phyloP scores from a whole-genome alignment of 768 basidiomycete species.

The Podaxis mareebaensis region DNA sequence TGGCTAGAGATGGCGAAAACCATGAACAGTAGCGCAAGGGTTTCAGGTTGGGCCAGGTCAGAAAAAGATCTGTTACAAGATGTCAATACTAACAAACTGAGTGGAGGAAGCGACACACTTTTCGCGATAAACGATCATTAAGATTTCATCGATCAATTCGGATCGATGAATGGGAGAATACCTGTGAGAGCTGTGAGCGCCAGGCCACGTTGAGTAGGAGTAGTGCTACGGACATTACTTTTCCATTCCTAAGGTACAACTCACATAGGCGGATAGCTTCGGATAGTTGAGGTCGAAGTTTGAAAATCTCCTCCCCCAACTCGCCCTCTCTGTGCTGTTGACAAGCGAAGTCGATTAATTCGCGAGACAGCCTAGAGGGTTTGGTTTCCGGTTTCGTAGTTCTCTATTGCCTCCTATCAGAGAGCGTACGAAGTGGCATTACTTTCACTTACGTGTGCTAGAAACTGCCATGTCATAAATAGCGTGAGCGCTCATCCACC shows the following conservation, averaged over 20 bases:
- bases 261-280: conserved; percentile 65
- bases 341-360: conserved; percentile 32
- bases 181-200: conserved; percentile 31
- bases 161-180: conserved; percentile 52
- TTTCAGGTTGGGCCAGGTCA: conserved; percentile 16
- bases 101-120: conserved; percentile 35
- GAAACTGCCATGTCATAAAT: conserved; percentile 40
- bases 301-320: conserved; percentile 44
- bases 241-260: conserved; percentile 63
- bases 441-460: conserved; percentile 49
- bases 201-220: neutral
- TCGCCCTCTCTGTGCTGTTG: conserved; percentile 36
- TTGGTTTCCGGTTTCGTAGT: conserved; percentile 20
- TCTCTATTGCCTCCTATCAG: conserved; percentile 22
- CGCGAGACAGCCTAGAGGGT: conserved; percentile 11
- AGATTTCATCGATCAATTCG: conserved; percentile 58
- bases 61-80: neutral
- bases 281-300: conserved; percentile 52
- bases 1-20: conserved; percentile 66
- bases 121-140: conserved; percentile 54
- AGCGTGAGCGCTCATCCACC: conserved; percentile 7
- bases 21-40: conserved; percentile 62
- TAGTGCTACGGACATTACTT: conserved; percentile 48
- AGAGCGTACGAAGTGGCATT: neutral
- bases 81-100: neutral